Base-by-base conservation (phyloP, 805 yeast genomes). In the Kodamaea fukazawae region DNA sequence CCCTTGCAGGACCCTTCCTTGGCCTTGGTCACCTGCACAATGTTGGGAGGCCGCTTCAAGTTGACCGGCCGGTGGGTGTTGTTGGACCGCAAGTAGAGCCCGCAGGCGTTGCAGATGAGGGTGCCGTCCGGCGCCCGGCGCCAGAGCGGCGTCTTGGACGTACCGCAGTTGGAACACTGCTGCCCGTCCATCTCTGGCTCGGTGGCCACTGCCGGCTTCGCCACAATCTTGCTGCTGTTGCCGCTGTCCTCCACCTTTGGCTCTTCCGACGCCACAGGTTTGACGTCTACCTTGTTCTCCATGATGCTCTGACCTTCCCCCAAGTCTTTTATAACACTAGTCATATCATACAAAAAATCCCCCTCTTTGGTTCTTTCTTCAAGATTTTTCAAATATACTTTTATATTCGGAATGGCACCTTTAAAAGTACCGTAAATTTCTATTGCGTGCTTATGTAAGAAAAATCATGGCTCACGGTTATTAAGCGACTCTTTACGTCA, bases 1-100 rank as follows among this genome's bases (percentile, higher is more conserved):
- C 90, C 90, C 26, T 79, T 75, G 50, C 90, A 83, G 4, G 81
- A 69, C 2, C 88, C 89, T 29, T 56, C 65, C 20, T 65, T 63
- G n/a, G 48, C 55, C 29, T 63, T 58, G 9, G 63, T 53, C n/a
- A 76, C 52, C 3, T 70, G 50, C 1, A 77, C 70, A 13, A 74
- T 63, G 44, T 68, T 71, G 3, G 81, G 80, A 1, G 81, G 79
- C 35, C 81, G 65, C 50, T 80, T 80, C 50, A 81, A 63, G 50
- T 80, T 74, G 10, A 79, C 78, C 0, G 91, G 91, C 29, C 91
- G 64, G 45, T 79, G 76, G 14, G 80, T 67, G 49, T 79, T 71
- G 45, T 85, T 77, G 23, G 80, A 78, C 40, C 79, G 71, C 28
- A 73, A 66, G 49, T 80, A 77, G 14, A 77, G 64, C 0, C 83